Percentiles rank a stretch among this genome's conserved stretches.
phyloP scores from a whole-genome alignment of 768 basidiomycete genomes.

The Paxillus involutus region DNA sequence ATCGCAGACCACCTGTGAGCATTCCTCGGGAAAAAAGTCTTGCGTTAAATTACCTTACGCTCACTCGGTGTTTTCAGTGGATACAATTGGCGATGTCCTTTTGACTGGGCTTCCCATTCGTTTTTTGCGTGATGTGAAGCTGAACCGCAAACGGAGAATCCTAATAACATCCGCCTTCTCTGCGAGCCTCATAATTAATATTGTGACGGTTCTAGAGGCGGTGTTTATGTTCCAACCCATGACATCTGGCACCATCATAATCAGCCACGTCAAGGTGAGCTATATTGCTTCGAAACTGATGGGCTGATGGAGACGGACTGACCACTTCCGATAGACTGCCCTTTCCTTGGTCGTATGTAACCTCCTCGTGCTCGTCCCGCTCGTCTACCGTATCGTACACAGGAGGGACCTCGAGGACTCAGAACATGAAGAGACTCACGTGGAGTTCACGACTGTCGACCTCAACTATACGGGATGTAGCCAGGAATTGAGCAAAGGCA shows the following conservation, averaged over 20 bases:
- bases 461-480: neutral
- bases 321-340: neutral
- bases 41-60: neutral
- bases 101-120: constrained; percentile 21
- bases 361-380: constrained; percentile 19
- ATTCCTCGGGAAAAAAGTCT: neutral
- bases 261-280: constrained; percentile 21
- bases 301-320: no score
- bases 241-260: constrained; percentile 14
- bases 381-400: constrained; percentile 15
- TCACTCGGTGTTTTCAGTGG: constrained; percentile 12
- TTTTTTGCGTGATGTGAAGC: constrained; percentile 12
- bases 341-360: constrained; percentile 22
- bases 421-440: neutral
- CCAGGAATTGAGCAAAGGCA: constrained; percentile 3
- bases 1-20: constrained; percentile 23
- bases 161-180: constrained; percentile 21
- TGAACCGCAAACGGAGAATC: constrained; percentile 13
- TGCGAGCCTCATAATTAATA: constrained; percentile 20
- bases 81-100: constrained; percentile 18
- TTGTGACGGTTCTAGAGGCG: constrained; percentile 17
- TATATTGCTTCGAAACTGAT: neutral
- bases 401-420: neutral
- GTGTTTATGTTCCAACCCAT: constrained; percentile 2
- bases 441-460: constrained; percentile 17